Percentiles rank a stretch among this genome's conserved stretches.
Evolutionary conservation across 345 rosid genomes (phyloP).

Genomic region (Hibiscus tridactylites): DNA sequence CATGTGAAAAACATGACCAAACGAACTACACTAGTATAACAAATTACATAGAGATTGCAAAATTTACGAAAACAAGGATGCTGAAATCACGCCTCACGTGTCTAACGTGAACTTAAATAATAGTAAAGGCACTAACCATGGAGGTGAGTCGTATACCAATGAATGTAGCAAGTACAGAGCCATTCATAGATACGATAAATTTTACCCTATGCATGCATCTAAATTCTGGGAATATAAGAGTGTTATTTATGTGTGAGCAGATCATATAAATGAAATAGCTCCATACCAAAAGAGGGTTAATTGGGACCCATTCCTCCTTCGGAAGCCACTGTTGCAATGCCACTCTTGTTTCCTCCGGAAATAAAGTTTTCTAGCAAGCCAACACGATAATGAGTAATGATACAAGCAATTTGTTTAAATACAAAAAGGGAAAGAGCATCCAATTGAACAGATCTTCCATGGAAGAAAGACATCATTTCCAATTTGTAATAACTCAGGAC

Average conservation of each 20-base stretch:
- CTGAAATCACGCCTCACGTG: too few species aligned
- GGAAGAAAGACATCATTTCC: constrained; percentile 4
- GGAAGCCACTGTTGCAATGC: constrained; percentile 91
- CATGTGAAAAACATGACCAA: background rate
- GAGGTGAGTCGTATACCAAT: background rate
- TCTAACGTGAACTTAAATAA: too few species aligned
- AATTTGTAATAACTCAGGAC: background rate
- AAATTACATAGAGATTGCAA: background rate
- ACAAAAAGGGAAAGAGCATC: background rate
- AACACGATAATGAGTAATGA: background rate
- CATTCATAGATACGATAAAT: background rate
- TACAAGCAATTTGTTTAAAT: background rate
- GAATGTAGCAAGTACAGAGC: background rate
- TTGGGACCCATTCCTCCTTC: constrained; percentile 83
- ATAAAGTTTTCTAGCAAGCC: constrained; percentile 49
- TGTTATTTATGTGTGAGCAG: background rate
- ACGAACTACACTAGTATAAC: background rate
- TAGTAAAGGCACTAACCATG: background rate
- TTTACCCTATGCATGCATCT: background rate
- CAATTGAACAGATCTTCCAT: background rate
- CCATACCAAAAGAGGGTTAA: constrained; percentile 86
- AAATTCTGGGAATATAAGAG: background rate
- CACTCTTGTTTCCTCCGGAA: constrained; percentile 86
- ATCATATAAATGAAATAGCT: background rate
- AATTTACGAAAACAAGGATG: background rate